Conservation (phyloP, 2,329 filamentous ascomycete genomes). For the Claviceps paspali region DNA sequence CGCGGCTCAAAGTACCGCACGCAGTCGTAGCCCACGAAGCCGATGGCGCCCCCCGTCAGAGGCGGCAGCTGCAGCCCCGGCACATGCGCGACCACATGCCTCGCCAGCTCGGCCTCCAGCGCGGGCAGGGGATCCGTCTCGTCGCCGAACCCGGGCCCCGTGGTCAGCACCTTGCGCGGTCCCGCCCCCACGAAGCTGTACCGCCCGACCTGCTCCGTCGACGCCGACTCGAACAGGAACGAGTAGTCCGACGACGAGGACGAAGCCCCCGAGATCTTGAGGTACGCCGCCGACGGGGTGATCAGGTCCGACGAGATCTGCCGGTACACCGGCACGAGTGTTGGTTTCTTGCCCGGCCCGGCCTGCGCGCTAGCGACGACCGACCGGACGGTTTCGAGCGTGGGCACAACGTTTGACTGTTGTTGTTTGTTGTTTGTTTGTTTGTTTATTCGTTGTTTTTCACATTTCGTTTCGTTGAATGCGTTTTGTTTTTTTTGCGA, state of each 20-base stretch:
- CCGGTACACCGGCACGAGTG: constrained; percentile 67
- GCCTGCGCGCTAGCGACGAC: constrained; percentile 23
- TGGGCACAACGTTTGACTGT: constrained; percentile 28
- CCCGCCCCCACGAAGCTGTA: constrained; percentile 91
- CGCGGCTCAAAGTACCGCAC: constrained; percentile 96
- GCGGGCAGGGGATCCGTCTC: constrained; percentile 70
- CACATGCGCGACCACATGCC: constrained; percentile 67
- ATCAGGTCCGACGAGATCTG: constrained; percentile 85
- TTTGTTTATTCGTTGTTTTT: too few relatives aligned
- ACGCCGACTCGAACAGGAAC: constrained; percentile 91
- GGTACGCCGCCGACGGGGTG: constrained; percentile 87
- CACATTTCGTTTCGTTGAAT: too few relatives aligned
- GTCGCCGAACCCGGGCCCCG: constrained; percentile 74
- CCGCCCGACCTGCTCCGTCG: constrained; percentile 81
- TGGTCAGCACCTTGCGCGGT: constrained; percentile 66
- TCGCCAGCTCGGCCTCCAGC: constrained; percentile 65
- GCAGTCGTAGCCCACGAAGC: constrained; percentile 95
- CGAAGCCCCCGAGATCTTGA: constrained; percentile 71
- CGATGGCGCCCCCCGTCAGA: constrained; percentile 81
- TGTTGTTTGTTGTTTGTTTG: too few relatives aligned
- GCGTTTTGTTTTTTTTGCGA: constrained; percentile 3
- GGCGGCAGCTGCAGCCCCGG: constrained; percentile 72
- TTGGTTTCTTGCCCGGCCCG: constrained; percentile 28
- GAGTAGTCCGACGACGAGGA: constrained; percentile 58
- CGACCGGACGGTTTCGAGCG: constrained; percentile 29